Evolutionary conservation across 2,329 filamentous ascomycete species (phyloP), one percentile per base, ranked within the genome.

Genomic region (Coniochaeta sp.): DNA sequence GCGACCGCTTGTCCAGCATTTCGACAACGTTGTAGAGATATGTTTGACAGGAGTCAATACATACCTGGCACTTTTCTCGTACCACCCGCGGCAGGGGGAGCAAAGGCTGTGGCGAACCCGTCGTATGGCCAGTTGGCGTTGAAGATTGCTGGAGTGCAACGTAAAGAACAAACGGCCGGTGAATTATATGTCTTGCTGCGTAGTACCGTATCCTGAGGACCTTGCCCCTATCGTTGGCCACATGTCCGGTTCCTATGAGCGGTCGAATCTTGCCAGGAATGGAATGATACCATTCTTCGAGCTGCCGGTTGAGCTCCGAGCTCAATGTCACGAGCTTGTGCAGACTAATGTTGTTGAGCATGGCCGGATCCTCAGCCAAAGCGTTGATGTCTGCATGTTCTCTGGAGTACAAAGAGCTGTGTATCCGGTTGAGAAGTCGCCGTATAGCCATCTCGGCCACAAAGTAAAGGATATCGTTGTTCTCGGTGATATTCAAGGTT

Each of bases 361-460:
- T 66, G 4, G 70, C 68, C 1, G 65, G 61, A 14, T 70, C 64
- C n/a, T 70, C 69, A 8, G 67, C 63, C 10, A 65, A 60, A 1
- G 70, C 66, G 24, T 70, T 67, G 16, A 71, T 68, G 28, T 70
- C 69, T 7, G 65, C 61, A 28, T 67, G 61, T 24, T 66, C 63
- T 52, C 70, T 67, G 14, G 63, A 58, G 38, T 72, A 72, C 3
- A 73, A 62, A 1, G 70, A 70, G 58, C 69, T 70, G 57, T 72
- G 70, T 19, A 71, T 68, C n/a, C 71, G 68, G 56, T 72, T 73
- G 5, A 72, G 65, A 8, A 73, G 62, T 2, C 71, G 62, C 3
- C 71, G 65, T 24, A 72, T 68, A 0, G 70, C 70, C 16, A 71
- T 72, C 50, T 73, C 71, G 3, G 71, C 71, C 3, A 72, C 66